Conservation (phyloP, 495 filamentous ascomycete genomes). For the Penicillium daleae region DNA sequence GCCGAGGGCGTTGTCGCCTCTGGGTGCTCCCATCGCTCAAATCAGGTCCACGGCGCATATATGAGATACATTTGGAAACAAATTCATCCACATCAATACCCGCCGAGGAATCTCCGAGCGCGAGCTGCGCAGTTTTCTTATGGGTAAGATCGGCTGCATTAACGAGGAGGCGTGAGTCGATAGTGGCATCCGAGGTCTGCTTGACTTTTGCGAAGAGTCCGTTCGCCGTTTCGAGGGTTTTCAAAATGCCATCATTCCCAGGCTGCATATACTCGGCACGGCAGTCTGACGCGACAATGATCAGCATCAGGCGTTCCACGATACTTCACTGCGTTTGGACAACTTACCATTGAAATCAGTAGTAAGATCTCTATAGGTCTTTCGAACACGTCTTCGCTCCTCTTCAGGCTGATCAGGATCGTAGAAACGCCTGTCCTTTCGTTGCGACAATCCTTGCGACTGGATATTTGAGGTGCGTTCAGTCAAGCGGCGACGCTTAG, state of each 20-base stretch:
- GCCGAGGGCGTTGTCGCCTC: slow-evolving; percentile 34
- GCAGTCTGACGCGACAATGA: slow-evolving; percentile 53
- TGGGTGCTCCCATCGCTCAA: slow-evolving; percentile 32
- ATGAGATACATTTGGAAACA: slow-evolving; percentile 85
- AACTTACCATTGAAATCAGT: slow-evolving; percentile 63
- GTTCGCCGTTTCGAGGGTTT: slow-evolving; percentile 68
- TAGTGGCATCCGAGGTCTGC: slow-evolving; percentile 89
- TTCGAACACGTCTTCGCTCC: slow-evolving; percentile 72
- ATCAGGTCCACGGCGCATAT: slow-evolving; percentile 69
- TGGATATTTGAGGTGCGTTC: slow-evolving; percentile 39
- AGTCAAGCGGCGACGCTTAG: slow-evolving; percentile 50
- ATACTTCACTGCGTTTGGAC: neutral
- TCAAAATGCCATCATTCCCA: slow-evolving; percentile 61
- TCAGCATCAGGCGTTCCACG: slow-evolving; percentile 1
- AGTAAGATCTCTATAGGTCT: slow-evolving; percentile 66
- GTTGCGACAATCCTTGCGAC: slow-evolving; percentile 36
- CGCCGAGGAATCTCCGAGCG: slow-evolving; percentile 66
- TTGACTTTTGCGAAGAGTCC: slow-evolving; percentile 69
- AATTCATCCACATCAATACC: slow-evolving; percentile 93
- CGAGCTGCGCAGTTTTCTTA: slow-evolving; percentile 70
- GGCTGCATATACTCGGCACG: slow-evolving; percentile 66
- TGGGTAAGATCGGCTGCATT: slow-evolving; percentile 74
- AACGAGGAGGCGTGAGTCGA: slow-evolving; percentile 85
- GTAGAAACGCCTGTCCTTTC: slow-evolving; percentile 58
- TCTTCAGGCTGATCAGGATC: slow-evolving; percentile 87